Evolutionary conservation across 208 protist genomes (phyloP).

Genomic region (Trypanosoma cruzi): DNA sequence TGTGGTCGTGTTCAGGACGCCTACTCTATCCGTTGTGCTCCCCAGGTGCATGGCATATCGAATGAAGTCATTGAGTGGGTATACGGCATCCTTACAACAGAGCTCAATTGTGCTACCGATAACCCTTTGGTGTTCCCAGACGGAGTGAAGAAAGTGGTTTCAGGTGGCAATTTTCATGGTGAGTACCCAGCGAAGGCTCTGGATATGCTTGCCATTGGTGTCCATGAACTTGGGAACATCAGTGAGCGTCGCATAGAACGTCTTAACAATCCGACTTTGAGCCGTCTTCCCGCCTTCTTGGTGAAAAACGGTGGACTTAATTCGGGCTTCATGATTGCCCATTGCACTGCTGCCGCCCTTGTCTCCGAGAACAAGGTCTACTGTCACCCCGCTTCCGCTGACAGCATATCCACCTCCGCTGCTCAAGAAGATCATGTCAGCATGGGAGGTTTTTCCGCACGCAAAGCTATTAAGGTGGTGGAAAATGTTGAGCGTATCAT

Average conservation of each 20-base stretch:
- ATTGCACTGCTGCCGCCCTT: conserved; percentile 88
- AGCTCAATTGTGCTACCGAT: conserved; percentile 92
- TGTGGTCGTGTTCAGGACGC: conserved; percentile 86
- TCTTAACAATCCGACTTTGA: conserved; percentile 70
- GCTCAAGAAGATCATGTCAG: conserved; percentile 91
- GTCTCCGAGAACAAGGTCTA: conserved; percentile 89
- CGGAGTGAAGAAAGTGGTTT: conserved; percentile 46
- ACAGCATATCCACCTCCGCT: conserved; percentile 85
- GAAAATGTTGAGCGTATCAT: conserved; percentile 85
- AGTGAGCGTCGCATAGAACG: conserved; percentile 84
- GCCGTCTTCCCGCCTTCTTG: conserved; percentile 82
- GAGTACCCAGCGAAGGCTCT: conserved; percentile 86
- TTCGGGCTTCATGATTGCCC: conserved; percentile 94
- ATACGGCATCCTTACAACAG: conserved; percentile 57
- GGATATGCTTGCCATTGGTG: conserved; percentile 56
- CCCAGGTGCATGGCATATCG: conserved; percentile 82
- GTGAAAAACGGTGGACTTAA: conserved; percentile 83
- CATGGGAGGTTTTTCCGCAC: conserved; percentile 68
- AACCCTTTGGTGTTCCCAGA: conserved; percentile 92
- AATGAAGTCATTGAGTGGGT: conserved; percentile 81
- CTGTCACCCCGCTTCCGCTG: conserved; percentile 82
- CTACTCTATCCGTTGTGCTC: conserved; percentile 90
- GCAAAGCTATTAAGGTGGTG: conserved; percentile 63
- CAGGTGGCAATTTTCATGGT: conserved; percentile 93
- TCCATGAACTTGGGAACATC: conserved; percentile 80